Conservation (phyloP, 2,329 filamentous ascomycete species). For the Phialophora verrucosa region DNA sequence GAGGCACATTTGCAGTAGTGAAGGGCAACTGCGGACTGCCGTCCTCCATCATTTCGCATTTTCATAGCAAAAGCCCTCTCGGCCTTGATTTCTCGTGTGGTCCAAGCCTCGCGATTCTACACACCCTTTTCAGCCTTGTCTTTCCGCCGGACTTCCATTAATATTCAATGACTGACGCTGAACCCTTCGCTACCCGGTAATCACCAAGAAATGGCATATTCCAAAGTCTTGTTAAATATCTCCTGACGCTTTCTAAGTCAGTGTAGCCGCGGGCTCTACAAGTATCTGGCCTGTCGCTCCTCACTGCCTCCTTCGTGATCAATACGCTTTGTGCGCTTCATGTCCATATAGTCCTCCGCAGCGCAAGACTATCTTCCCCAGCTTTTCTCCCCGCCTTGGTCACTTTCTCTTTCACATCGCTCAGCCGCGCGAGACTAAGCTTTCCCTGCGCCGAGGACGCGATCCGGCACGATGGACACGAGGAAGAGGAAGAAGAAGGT, state of each 20-base stretch:
- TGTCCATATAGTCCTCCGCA: background rate
- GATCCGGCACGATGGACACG: constrained; percentile 47
- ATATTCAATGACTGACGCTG: no score
- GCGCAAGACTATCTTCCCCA: background rate
- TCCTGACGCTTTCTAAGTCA: background rate
- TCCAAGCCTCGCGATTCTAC: background rate
- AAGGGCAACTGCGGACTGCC: background rate
- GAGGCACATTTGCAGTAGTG: background rate
- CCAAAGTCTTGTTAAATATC: background rate
- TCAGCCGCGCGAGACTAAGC: background rate
- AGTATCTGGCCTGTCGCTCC: background rate
- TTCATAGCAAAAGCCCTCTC: background rate
- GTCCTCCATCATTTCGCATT: no score
- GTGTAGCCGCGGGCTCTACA: background rate
- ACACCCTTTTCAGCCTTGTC: background rate
- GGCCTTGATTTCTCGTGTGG: background rate
- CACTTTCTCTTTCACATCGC: background rate
- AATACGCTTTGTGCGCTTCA: background rate
- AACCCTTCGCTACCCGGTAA: background rate
- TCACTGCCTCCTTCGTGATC: no score
- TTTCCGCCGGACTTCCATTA: background rate
- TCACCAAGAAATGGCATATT: background rate
- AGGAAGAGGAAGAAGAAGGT: constrained; percentile 82
- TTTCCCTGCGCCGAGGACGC: background rate
- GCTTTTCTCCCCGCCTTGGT: constrained; percentile 5